Evolutionary conservation across 169 alveolate species (phyloP), one percentile per base, ranked within the genome.

Genomic region (Cryptosporidium andersoni): DNA sequence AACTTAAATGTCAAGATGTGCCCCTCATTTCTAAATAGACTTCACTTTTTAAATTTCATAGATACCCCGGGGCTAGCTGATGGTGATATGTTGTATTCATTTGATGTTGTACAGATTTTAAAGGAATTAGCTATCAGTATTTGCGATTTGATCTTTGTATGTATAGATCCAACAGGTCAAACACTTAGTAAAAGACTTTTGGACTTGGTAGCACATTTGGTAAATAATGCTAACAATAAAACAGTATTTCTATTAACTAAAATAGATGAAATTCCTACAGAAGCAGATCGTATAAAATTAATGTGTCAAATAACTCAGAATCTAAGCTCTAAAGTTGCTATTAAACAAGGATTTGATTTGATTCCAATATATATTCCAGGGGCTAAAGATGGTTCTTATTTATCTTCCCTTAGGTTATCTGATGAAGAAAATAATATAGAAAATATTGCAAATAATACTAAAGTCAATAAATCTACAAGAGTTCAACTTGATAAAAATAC

Each of bases 41-140:
- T 90, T 45, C 56, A 81, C 12, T 43, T 25, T 39, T 52, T 90
- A 12, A 91, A 92, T 60, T 90, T 92, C 67, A 89, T 93, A 45
- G 96, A 93, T 45, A 93, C 95, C 7, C 95, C 95, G 3, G 96
- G 96, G 11, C 80, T 92, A 25, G 89, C 90, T 37, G 96, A 93
- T 51, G 93, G 94, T 1, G 88, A 90, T 85, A 62, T 90, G 7
- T 68, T 89, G 60, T 81, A 92, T 4, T 89, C 89, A 12, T 93
- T 85, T 80, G 94, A 93, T 60, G 82, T 92, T 9, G 90, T 80
- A 25, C 80, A 82, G 25, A 90, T 88, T 6, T 80, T 93, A 12
- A 82, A 80, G 80, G 91, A 90, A 65, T 3, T 93, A 16, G 82
- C 94, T 1, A 55, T 67, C 51, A 68, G 82, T 45, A 12, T 74